A percentile compares a stretch with the other conserved stretches of the same genome.
Conservation (phyloP, 1,139 yeast genomes). For the Zhuliangozyma blackwelliae region DNA sequence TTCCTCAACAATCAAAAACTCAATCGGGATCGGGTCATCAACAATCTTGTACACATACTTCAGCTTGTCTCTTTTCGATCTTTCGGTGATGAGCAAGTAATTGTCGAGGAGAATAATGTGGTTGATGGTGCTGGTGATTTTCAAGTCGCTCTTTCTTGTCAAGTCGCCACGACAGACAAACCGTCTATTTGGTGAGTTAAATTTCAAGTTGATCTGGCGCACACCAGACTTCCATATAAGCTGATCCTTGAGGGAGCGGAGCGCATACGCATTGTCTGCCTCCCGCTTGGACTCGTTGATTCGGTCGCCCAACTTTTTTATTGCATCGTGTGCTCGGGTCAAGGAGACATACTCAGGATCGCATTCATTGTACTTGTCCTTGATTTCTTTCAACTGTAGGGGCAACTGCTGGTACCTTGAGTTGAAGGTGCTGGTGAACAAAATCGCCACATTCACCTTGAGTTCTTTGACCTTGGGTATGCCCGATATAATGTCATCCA, state of each 20-base stretch:
- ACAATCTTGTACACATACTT: slow-evolving; percentile 36
- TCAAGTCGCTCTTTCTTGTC: slow-evolving; percentile 58
- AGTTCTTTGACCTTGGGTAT: slow-evolving; percentile 41
- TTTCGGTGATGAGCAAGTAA: slow-evolving; percentile 64
- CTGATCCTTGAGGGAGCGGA: slow-evolving; percentile 45
- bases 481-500: slow-evolving; percentile 39
- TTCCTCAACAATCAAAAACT: slow-evolving; percentile 52
- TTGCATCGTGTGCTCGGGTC: slow-evolving; percentile 46
- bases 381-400: slow-evolving; percentile 59
- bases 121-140: slow-evolving; percentile 44
- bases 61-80: slow-evolving; percentile 21
- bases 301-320: slow-evolving; percentile 33
- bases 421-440: slow-evolving; percentile 72
- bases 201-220: slow-evolving; percentile 43
- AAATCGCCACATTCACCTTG: slow-evolving; percentile 52
- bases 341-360: slow-evolving; percentile 56
- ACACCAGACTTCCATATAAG: slow-evolving; percentile 44
- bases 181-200: slow-evolving; percentile 53
- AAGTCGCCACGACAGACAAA: slow-evolving; percentile 61
- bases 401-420: slow-evolving; percentile 72
- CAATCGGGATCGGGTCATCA: slow-evolving; percentile 61
- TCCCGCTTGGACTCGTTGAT: slow-evolving; percentile 50
- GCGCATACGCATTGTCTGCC: slow-evolving; percentile 51
- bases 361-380: slow-evolving; percentile 39
- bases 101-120: slow-evolving; percentile 71